Conservation (phyloP, 371 early-diverging fungal species). For the Actinomucor elegans region DNA sequence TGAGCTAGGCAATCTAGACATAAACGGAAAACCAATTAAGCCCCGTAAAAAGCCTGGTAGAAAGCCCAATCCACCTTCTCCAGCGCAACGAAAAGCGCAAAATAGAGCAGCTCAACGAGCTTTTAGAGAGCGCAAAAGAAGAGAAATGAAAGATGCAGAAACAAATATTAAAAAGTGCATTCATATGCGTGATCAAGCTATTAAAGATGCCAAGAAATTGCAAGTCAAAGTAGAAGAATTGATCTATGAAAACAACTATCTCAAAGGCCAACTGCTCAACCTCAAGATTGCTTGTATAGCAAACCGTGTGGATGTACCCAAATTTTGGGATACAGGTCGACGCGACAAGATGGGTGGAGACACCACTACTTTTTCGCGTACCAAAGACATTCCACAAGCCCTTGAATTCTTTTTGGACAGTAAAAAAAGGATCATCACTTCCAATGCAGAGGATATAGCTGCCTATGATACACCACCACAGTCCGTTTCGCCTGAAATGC, state of each 20-base stretch:
- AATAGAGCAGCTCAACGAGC: slow-evolving; percentile 78
- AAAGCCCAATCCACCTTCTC: slow-evolving; percentile 48
- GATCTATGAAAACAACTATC: slow-evolving; percentile 32
- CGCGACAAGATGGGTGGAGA: slow-evolving; percentile 40
- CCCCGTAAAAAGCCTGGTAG: slow-evolving; percentile 46
- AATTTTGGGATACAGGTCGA: slow-evolving; percentile 30
- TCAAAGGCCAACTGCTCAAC: slow-evolving; percentile 32
- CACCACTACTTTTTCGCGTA: slow-evolving; percentile 26
- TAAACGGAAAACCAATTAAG: slow-evolving; percentile 38
- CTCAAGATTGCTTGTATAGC: slow-evolving; percentile 38
- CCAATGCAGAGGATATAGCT: slow-evolving; percentile 1
- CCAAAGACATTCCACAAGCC: slow-evolving; percentile 36
- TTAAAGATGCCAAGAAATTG: slow-evolving; percentile 21
- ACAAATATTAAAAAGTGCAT: slow-evolving; percentile 35
- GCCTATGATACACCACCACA: not conserved
- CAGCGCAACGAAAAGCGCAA: slow-evolving; percentile 70
- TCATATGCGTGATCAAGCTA: slow-evolving; percentile 31
- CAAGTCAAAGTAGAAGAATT: slow-evolving; percentile 25
- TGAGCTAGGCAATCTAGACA: slow-evolving; percentile 37
- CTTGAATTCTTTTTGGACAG: slow-evolving; percentile 42
- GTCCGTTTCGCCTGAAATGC: not conserved
- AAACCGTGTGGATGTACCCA: slow-evolving; percentile 38
- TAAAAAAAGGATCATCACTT: slow-evolving; percentile 23
- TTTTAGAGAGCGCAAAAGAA: slow-evolving; percentile 75
- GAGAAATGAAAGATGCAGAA: slow-evolving; percentile 73